Conservation (phyloP, 768 basidiomycete genomes). For the Paxillus ammoniavirescens region DNA sequence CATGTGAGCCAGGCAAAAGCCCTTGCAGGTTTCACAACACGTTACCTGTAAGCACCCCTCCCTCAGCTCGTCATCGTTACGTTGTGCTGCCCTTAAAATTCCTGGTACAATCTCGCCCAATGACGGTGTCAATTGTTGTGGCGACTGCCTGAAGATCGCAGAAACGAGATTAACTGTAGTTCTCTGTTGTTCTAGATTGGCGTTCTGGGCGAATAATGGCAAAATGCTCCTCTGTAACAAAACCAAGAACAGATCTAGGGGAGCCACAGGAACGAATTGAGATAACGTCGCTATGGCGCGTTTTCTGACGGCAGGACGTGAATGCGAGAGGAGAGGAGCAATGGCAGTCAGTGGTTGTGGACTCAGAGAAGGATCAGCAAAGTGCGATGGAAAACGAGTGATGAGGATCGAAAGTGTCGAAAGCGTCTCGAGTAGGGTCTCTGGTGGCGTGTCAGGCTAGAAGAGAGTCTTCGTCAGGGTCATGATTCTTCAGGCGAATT, state of each 20-base stretch:
- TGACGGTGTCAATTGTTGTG: conserved; percentile 60
- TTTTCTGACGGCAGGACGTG: conserved; percentile 86
- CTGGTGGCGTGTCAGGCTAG: conserved; percentile 69
- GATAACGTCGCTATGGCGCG: conserved; percentile 85
- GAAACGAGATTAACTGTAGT: conserved; percentile 79
- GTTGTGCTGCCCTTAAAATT: conserved; percentile 63
- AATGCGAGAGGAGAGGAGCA: conserved; percentile 69
- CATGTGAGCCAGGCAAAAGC: conserved; percentile 4
- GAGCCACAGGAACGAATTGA: conserved; percentile 77
- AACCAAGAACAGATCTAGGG: conserved; percentile 57
- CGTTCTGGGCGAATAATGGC: conserved; percentile 52
- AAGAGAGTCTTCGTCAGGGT: conserved; percentile 5
- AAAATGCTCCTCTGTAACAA: conserved; percentile 59
- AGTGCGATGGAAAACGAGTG: conserved; percentile 73
- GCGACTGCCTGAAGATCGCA: conserved; percentile 74
- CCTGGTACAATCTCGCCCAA: conserved; percentile 67
- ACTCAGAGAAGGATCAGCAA: conserved; percentile 50
- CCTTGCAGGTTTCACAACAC: background rate
- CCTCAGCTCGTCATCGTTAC: conserved; percentile 80
- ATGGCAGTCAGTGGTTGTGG: conserved; percentile 65
- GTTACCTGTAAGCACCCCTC: conserved; percentile 77
- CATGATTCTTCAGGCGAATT: background rate
- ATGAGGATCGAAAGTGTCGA: conserved; percentile 87
- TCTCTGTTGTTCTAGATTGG: conserved; percentile 66
- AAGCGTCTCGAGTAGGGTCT: conserved; percentile 80